phyloP scores from a whole-genome alignment of 1,284 basidiomycete species.

The Leccinum subatratum region DNA sequence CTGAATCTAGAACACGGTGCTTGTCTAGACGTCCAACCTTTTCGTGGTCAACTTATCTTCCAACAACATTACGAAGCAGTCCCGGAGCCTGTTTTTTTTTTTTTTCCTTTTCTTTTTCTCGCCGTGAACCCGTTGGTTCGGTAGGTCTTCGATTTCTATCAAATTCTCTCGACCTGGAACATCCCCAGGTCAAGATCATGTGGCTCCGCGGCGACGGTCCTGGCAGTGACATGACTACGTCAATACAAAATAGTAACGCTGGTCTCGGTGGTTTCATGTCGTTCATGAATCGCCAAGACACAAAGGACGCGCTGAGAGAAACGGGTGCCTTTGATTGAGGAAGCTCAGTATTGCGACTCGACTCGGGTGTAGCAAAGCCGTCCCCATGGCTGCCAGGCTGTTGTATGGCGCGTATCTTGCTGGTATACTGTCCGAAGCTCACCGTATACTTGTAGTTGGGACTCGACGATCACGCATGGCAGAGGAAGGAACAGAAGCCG shows the following conservation, averaged over 20 bases:
- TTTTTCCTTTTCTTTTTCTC: too few species aligned
- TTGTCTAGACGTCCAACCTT: constrained; percentile 79
- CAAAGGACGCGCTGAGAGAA: constrained; percentile 81
- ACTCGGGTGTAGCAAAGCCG: constrained; percentile 96
- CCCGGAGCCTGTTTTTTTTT: too few species aligned
- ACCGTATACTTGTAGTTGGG: constrained; percentile 26
- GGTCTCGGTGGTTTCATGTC: constrained; percentile 93
- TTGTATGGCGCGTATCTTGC: constrained; percentile 62
- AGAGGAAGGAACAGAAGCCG: constrained; percentile 34
- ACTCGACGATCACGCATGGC: constrained; percentile 28
- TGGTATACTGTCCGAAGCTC: constrained; percentile 1
- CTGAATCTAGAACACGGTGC: constrained; percentile 8
- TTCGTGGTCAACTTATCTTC: constrained; percentile 89
- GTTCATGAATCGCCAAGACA: constrained; percentile 89
- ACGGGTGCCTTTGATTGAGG: constrained; percentile 92
- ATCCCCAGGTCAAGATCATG: constrained; percentile 83
- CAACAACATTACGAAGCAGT: constrained; percentile 78
- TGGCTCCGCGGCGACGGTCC: constrained; percentile 82
- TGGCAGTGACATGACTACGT: constrained; percentile 69
- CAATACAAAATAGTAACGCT: constrained; percentile 60
- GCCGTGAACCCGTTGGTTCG: constrained; percentile 71
- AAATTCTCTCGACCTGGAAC: background rate
- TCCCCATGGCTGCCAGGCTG: constrained; percentile 75
- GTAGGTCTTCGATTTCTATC: constrained; percentile 35
- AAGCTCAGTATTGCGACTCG: constrained; percentile 73